Percentiles rank a stretch among this genome's conserved stretches.
phyloP scores from a whole-genome alignment of 139 green algal species.

The Trebouxia sp. region DNA sequence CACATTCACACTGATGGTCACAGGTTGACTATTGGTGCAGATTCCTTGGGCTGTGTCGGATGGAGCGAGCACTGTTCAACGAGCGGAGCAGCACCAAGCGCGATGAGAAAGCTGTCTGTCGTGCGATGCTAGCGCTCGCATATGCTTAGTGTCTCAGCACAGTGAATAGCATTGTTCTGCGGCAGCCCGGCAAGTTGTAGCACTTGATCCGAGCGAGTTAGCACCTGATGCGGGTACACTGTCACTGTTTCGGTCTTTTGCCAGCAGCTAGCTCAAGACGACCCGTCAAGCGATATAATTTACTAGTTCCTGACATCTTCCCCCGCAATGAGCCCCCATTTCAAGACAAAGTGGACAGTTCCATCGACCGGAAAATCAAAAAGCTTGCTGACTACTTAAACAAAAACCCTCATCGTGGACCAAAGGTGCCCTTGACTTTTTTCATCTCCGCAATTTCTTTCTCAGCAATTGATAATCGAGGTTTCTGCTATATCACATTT shows the following conservation, averaged over 20 bases:
- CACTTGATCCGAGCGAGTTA: neutral
- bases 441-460: no score
- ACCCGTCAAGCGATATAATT: slow-evolving; percentile 65
- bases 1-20: no score
- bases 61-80: no score
- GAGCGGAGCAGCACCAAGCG: no score
- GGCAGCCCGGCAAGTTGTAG: no score
- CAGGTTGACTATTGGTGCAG: slow-evolving; percentile 5
- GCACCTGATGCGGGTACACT: slow-evolving; percentile 23
- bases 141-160: no score
- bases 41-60: neutral
- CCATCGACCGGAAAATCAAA: slow-evolving; percentile 52
- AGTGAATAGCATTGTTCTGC: no score
- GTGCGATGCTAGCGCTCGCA: no score
- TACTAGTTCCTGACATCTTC: slow-evolving; percentile 64
- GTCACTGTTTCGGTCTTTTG: slow-evolving; percentile 59
- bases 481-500: no score
- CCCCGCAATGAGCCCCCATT: slow-evolving; percentile 42
- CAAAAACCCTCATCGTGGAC: slow-evolving; percentile 51
- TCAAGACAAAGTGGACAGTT: slow-evolving; percentile 30
- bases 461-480: no score
- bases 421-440: slow-evolving; percentile 43
- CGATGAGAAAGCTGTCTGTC: no score
- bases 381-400: slow-evolving; percentile 59
- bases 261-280: slow-evolving; percentile 41